Evolutionary conservation across 108 stramenopile genomes (phyloP), one percentile per base, ranked within the genome.

Genomic region (Skeletonema menzelii): DNA sequence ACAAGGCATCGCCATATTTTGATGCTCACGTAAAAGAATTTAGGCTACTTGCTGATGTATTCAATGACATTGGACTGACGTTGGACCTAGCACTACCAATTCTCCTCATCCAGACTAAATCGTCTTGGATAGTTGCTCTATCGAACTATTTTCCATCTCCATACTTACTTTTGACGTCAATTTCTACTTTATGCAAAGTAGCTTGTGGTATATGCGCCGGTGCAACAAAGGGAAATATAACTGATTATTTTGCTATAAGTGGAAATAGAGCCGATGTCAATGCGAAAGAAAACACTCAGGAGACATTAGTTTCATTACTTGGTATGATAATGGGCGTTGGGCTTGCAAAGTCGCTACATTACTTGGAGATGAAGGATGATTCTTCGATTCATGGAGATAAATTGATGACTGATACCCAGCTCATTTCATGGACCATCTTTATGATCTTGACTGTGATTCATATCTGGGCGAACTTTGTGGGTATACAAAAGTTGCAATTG

Each of bases 271-370:
- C 96, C 2, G 98, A 98, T 73, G 72, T 98, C 56, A 88, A 80
- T 69, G 92, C 97, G 68, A 98, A 98, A 76, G 98, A 98, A 72
- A 88, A 85, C 11, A 94, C 97, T 14, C 98, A 98, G 78, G 98
- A 98, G 74, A 97, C 97, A 0, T 69, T 94, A n/a, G 96, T 97
- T 4, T 96, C 91, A 30, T 70, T 98, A 19, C 55, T 97, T 17
- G 98, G 98, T 20, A 96, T 98, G 91, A 68, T 87, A 5, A 67
- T 85, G 17, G 97, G 96, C 15, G 70, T 93, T 24, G 55, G 57
- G 17, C 62, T 95, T 17, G 88, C 91, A 8, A 65, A 67, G 27
- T 60, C 63, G 35, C 63, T 95, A 27, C 74, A 85, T 64, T 32
- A 37, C 14, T 59, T 85, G 69, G 84, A 85, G 72, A 59, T 73